Base-by-base conservation (phyloP, 768 basidiomycete species). In the Tylopilus intermedius region DNA sequence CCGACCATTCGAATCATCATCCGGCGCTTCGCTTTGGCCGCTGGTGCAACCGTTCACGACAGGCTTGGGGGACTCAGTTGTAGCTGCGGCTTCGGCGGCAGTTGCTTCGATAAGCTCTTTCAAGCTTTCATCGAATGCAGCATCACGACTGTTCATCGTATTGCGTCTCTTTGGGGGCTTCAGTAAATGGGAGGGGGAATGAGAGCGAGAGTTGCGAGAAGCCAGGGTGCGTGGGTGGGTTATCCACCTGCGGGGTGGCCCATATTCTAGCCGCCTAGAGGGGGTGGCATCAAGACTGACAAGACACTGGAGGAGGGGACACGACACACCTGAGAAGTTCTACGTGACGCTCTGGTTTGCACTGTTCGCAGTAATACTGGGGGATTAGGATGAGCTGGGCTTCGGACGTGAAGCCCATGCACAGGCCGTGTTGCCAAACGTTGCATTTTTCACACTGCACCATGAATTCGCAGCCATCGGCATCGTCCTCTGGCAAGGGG, bases 101-200 rank as follows among this genome's bases (percentile, higher is more conserved):
- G 84, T 84, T 37, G 80, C 81, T 60, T 86, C 83, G 47, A 90
- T 83, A 49, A 88, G 73, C 62, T 87, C 86, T 66, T 87, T 85
- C 51, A 89, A 67, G 64, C 85, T 91, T 64, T 94, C 89, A 66
- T 95, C 94, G 66, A 93, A 94, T 11, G 85, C 87, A 14, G 94
- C 91, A 68, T 96, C 95, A 52, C 95, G 77, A 63, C 91, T 94
- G 68, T 98, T 98, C 93, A 99, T 95, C 47, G 96, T 99, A 62
- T 91, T 93, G 55, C 96, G 79, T 48, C 91, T 83, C 72, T 94
- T 95, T 38, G 88, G 79, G n/a, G 81, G 77, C 61, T 83, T 82
- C 56, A 82, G 83, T 33, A 78, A 63, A 59, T 67, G 69, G 8
- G 74, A 74, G 2, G 86, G 90, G 24, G 86, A 90, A 68, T 82